Evolutionary conservation across 1,139 yeast species (phyloP).

Genomic region (Pneumocystis oryctolagi): DNA sequence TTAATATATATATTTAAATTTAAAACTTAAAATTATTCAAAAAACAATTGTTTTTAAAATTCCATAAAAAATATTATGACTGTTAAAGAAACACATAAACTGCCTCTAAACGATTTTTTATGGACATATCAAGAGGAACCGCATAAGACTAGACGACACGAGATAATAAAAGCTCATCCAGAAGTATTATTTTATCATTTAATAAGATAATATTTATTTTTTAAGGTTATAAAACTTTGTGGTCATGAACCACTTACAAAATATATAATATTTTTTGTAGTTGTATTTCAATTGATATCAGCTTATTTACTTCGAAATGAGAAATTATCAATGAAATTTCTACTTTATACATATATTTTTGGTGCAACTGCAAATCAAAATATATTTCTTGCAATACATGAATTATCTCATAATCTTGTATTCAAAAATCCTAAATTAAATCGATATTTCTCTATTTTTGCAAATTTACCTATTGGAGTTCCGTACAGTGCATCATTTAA

Average conservation of each 20-base stretch:
- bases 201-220: not conserved
- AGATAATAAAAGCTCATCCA: conserved; percentile 60
- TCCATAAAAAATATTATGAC: not conserved
- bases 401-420: conserved; percentile 70
- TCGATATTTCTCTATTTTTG: conserved; percentile 58
- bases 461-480: conserved; percentile 74
- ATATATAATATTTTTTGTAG: conserved; percentile 53
- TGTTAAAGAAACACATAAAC: not conserved
- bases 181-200: conserved; percentile 24
- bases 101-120: conserved; percentile 40
- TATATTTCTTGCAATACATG: conserved; percentile 75
- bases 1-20: too few species aligned
- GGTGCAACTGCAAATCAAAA: conserved; percentile 85
- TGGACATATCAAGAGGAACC: conserved; percentile 80
- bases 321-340: conserved; percentile 38
- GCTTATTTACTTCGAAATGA: conserved; percentile 50
- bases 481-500: conserved; percentile 81
- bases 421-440: conserved; percentile 67
- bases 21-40: too few species aligned
- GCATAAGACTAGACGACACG: conserved; percentile 58
- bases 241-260: conserved; percentile 83
- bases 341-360: conserved; percentile 51
- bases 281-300: conserved; percentile 43
- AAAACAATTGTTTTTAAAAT: not conserved
- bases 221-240: conserved; percentile 47